These are phyloP conservation scores for Kwoniella sp. DNA, from an alignment of 768 basidiomycete species.

Conservation along the genomic window DNA sequence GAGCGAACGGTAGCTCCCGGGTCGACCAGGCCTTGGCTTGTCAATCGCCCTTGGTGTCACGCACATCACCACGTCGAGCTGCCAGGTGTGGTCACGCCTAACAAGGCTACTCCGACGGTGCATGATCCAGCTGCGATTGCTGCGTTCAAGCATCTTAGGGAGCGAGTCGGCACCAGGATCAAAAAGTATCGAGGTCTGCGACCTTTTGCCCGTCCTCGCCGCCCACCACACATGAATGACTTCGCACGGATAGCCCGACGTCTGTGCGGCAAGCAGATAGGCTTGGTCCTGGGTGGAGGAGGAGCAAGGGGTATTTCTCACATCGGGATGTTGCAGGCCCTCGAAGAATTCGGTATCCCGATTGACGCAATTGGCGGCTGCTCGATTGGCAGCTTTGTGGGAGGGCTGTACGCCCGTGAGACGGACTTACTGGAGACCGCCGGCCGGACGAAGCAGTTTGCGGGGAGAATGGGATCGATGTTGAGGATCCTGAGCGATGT, in stretches of 20 bases:
- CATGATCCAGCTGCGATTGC: conserved; percentile 82
- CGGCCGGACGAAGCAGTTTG: conserved; percentile 86
- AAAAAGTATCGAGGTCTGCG: conserved; percentile 73
- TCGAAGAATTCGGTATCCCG: conserved; percentile 87
- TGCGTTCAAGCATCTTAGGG: conserved; percentile 86
- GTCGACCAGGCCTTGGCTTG: conserved; percentile 92
- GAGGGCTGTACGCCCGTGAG: conserved; percentile 90
- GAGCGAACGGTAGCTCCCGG: conserved; percentile 83
- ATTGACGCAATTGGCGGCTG: conserved; percentile 87
- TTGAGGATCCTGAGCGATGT: conserved; percentile 93
- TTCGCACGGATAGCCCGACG: conserved; percentile 86
- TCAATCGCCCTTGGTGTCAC: conserved; percentile 92
- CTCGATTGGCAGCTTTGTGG: conserved; percentile 79
- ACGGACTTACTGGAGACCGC: conserved; percentile 81
- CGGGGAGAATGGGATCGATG: conserved; percentile 79
- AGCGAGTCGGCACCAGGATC: conserved; percentile 82
- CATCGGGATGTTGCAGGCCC: conserved; percentile 80
- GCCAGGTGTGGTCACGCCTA: conserved; percentile 52
- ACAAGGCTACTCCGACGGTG: conserved; percentile 54
- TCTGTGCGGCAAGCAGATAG: conserved; percentile 88
- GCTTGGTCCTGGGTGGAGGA: conserved; percentile 93
- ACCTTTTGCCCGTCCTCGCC: conserved; percentile 63
- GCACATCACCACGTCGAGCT: conserved; percentile 90
- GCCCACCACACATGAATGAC: conserved; percentile 79
- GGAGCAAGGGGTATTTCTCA: conserved; percentile 86